Percentiles rank a stretch among this genome's conserved stretches.
phyloP scores from a whole-genome alignment of 352 stramenopile species.

The Pythium plurisporium region DNA sequence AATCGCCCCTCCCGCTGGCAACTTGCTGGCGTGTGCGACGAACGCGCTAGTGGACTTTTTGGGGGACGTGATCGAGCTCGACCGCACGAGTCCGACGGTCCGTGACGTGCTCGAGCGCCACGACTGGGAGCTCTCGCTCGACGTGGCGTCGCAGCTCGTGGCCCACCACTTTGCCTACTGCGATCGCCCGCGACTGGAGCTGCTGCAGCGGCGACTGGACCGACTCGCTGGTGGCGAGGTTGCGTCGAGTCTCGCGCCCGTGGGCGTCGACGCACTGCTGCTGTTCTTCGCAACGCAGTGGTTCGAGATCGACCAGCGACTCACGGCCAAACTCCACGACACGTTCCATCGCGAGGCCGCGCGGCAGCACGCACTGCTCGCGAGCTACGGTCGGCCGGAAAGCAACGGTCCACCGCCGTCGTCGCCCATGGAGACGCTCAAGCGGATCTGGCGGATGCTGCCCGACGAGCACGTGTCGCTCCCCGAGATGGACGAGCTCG shows the following conservation, averaged over 20 bases:
- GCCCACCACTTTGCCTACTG: conserved; percentile 36
- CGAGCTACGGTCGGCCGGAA: no score
- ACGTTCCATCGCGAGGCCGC: conserved; percentile 35
- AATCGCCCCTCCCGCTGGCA: conserved; percentile 21
- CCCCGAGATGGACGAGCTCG: conserved; percentile 40
- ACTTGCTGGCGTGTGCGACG: conserved; percentile 37
- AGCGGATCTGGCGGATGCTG: conserved; percentile 30
- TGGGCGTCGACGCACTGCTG: conserved; percentile 49
- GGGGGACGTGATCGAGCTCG: conserved; percentile 61
- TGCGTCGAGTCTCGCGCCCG: background rate
- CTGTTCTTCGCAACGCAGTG: conserved; percentile 39
- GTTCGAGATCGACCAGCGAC: conserved; percentile 38
- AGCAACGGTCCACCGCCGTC: no score
- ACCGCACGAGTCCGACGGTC: conserved; percentile 28
- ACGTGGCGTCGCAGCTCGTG: conserved; percentile 32
- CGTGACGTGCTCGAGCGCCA: conserved; percentile 28
- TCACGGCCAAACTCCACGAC: conserved; percentile 41
- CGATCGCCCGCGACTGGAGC: conserved; percentile 11
- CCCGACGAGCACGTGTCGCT: conserved; percentile 35
- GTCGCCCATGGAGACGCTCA: conserved; percentile 37
- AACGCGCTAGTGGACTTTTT: conserved; percentile 53
- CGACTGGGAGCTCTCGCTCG: conserved; percentile 32
- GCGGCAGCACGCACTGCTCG: background rate
- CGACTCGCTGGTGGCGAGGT: background rate
- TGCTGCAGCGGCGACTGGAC: background rate